Base-by-base conservation (phyloP, 768 basidiomycete genomes). In the Termitomyces sp. region DNA sequence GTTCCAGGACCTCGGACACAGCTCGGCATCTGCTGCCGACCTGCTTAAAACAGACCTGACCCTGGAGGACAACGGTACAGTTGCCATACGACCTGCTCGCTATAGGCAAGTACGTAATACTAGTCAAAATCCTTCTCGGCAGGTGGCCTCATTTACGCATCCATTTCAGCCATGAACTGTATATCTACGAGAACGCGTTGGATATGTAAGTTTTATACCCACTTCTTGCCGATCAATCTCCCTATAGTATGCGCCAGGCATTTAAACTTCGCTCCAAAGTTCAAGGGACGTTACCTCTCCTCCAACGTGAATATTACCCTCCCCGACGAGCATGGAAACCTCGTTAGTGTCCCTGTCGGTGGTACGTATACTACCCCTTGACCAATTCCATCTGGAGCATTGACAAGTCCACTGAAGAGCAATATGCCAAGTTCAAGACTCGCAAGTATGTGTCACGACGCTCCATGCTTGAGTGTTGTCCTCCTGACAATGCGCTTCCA, bases 261-360 rank as follows among this genome's bases (percentile, higher is more conserved):
- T 70, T 73, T 78, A 55, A 89, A 89, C 69, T 90, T 93, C 66
- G 85, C 77, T 6, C 87, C 67, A 2, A 75, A 84, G 54, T 80
- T 87, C 72, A 78, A 83, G 6, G 92, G 90, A 12, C 81, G 87
- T 51, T 95, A 94, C 71, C 76, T 97, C 54, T 87, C 92, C 2
- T 91, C 88, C 2, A 96, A 96, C 68, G 91, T 57, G 60, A 93
- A 96, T 74, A 91, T 96, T 70, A 94, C 92, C 2, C 67, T 90
- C 6, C 63, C 78, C 20, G 80, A 84, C 67, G 40, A 61, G 40
- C 16, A 50, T 9, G 60, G 77, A 32, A 70, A 77, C 22, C 6
- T 24, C 8, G 73, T 78, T 36, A 77, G 62, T 50, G 69, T 72
- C 5, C 75, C 78, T 2, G 74, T 79, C 55, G 82, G 78, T 50